Conservation (phyloP, 2,329 filamentous ascomycete genomes). For the Arthrobotrys musiformis region DNA sequence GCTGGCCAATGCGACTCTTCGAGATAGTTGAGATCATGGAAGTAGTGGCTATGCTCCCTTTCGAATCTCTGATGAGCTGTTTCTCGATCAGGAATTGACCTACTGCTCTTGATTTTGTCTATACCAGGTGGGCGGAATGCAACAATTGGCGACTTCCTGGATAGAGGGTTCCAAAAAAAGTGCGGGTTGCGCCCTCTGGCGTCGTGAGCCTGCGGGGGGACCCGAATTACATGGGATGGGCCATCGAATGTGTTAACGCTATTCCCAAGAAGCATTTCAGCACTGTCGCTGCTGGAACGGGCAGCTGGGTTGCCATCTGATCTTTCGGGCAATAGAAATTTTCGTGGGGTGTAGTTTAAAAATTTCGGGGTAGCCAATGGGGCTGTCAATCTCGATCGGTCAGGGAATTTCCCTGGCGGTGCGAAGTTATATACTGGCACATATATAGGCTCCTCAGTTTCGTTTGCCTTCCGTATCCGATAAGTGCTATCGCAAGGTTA, state of each 20-base stretch:
- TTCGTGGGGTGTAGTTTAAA: slow-evolving; percentile 39
- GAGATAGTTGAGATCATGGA: slow-evolving; percentile 33
- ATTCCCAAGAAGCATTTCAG: slow-evolving; percentile 35
- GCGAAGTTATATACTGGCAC: slow-evolving; percentile 47
- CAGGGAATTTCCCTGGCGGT: slow-evolving; percentile 47
- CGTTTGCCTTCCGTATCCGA: slow-evolving; percentile 34
- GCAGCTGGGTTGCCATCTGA: neutral
- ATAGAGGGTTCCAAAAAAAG: neutral
- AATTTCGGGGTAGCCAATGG: slow-evolving; percentile 28
- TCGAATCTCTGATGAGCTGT: slow-evolving; percentile 36
- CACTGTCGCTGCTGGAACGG: slow-evolving; percentile 46
- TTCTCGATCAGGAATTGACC: neutral
- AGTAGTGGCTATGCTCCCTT: slow-evolving; percentile 36
- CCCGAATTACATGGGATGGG: neutral
- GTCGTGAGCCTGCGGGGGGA: slow-evolving; percentile 15
- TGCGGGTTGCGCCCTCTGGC: neutral
- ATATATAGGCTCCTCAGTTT: slow-evolving; percentile 38
- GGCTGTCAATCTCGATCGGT: slow-evolving; percentile 40
- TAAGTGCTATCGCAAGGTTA: slow-evolving; percentile 22
- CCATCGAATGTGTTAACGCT: slow-evolving; percentile 4
- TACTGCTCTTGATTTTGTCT: neutral
- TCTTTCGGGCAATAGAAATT: slow-evolving; percentile 35
- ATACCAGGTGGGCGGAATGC: neutral
- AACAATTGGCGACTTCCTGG: neutral
- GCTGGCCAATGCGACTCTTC: slow-evolving; percentile 15